Base-by-base conservation (phyloP, 1,284 basidiomycete species). In the Pascua sp. region DNA sequence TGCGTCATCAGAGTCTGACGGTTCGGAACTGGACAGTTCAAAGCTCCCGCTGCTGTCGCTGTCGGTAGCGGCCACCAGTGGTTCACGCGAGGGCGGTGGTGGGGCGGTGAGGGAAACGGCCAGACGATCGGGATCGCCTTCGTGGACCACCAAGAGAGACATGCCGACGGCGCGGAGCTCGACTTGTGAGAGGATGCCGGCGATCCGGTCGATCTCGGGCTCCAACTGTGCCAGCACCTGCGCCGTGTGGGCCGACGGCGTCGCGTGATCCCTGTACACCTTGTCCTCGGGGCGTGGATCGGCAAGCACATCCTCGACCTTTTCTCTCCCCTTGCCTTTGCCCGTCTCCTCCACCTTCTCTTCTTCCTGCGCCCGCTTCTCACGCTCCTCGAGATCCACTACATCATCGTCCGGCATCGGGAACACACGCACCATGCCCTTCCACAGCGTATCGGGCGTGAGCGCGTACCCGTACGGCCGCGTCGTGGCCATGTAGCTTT, bases 381-480 rank as follows among this genome's bases (percentile, higher is more conserved):
- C 40, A 15, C 24, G 44, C 12, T 50, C 46, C 42, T 52, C 15
- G 43, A 24, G 12, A 55, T 13, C 45, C 13, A 42, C 16, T 48
- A 24, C 18, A 56, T 12, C 11, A 9, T 75, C 72, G 46, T 32
- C 52, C 0, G 78, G 77, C 0, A 77, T 77, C 13, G 90, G 89
- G 77, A 96, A 92, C 78, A 92, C 92, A 36, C 83, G 82, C 1
- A 82, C 80, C 50, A 94, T 81, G 11, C 89, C 93, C 18, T 86
- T 81, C 0, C 84, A 83, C 2, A 97, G 83, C 41, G 91, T 83
- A 8, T 83, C 73, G 2, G 81, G 68, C 56, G 82, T 84, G 71
- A 96, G 82, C 8, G 85, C 81, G 69, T 88, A 91, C 47, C 94
- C 93, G 69, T 90, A 97, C 0, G 81, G 73, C 72, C 90, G 95